Evolutionary conservation across 371 early-diverging fungal genomes (phyloP), one percentile per base, ranked within the genome.

Genomic region (Apophysomyces variabilis): DNA sequence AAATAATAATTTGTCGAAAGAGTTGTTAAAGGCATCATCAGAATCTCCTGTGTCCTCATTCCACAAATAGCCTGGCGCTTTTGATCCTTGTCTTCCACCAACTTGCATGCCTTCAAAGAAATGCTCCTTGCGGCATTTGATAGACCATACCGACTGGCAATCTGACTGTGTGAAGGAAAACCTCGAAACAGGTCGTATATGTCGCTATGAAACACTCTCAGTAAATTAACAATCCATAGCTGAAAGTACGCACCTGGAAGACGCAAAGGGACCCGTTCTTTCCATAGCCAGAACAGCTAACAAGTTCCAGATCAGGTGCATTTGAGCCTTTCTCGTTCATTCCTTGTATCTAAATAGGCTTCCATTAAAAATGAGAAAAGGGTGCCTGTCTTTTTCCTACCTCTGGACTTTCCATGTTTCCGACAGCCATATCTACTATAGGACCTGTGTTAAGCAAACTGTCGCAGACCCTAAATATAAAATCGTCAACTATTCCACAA

Each of bases 401-500:
- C 36, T 69, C 67, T 8, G 62, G 61, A n/a, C 57, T 66, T 66
- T 81, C 78, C 1, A 89, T 82, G 63, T 86, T 86, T 13, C 93
- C 95, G 32, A 92, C 78, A 3, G 89, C 90, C 81, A 93, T 85
- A 65, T 88, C 93, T 3, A 86, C 77, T 58, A 95, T 88, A 11
- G 96, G 92, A 0, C 94, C 95, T 0, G 90, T 90, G 67, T 90
- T 89, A n/a, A 89, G 69, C 3, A 97, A 68, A 3, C 86, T 85
- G 74, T 96, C 96, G 65, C 90, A 89, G 0, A 96, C 86, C 7
- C 85, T 80, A 50, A 93, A 88, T 3, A 77, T 75, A 71, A 85
- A 88, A 62, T 71, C 66, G n/a, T 46, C 62, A 16, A 60, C 45
- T n/a, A 36, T 36, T 5, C 7, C 13, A 7, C 50, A 12, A 26